Base-by-base conservation (phyloP, 306 rosid species). In the Rosa rugosa region DNA sequence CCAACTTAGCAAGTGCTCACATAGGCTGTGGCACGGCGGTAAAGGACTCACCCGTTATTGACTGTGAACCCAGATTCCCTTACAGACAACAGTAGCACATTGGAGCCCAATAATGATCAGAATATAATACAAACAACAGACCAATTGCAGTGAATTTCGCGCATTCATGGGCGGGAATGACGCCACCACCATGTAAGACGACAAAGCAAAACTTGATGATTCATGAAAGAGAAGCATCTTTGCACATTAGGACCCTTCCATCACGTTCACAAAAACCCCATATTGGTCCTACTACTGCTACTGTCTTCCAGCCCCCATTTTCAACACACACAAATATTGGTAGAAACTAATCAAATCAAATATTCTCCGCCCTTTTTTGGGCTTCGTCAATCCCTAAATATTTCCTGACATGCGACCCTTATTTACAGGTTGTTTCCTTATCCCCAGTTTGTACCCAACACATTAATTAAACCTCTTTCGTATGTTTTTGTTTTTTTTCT, bases 131-230 rank as follows among this genome's bases (percentile, higher is more conserved):
- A 59, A 59, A 59, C 36, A 59, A 59, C 23, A 36, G 77, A 60
- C n/a, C 18, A 54, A 60, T 60, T 18, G 79, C 31, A 23, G 57
- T 14, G 81, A 75, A 66, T 20, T 80, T 23, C 11, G 47, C 71
- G 56, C 45, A 80, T 76, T 79, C 78, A 70, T 66, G 82, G 89
- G 90, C 92, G 91, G 88, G 92, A 88, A 87, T 87, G 75, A 76
- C 87, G 85, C 88, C 36, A 72, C 69, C 81, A 40, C 51, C 69
- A 31, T 83, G 85, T 2, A 79, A 79, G 59, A 11, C 54, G 60
- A 62, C 74, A 56, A 50, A 42, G 16, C 79, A 71, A 41, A 84
- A 67, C 77, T 83, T 12, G 3, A 59, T 11, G 66, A 59, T 59
- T 59, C 17, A 59, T 23, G 8, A 23, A 22, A 22, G 5, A 54